Conservation (phyloP, 768 basidiomycete species). For the Tulasnella sp. region DNA sequence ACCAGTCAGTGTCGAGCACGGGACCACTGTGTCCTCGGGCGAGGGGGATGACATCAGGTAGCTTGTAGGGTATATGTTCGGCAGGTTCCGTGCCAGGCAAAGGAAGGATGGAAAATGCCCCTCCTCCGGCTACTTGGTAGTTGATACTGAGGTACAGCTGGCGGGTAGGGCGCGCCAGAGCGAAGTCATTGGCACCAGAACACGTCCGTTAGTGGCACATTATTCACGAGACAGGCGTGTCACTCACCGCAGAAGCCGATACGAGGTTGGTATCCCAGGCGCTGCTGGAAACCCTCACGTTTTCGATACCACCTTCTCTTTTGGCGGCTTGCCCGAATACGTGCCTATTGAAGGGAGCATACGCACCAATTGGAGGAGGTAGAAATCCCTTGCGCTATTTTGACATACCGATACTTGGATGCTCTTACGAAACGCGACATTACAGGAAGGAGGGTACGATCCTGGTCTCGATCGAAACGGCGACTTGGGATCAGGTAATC, state of each 20-base stretch:
- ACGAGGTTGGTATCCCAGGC: constrained; percentile 96
- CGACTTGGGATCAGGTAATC: too few species aligned
- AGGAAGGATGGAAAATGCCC: constrained; percentile 90
- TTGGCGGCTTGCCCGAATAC: constrained; percentile 83
- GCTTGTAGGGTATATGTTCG: constrained; percentile 49
- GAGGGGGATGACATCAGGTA: constrained; percentile 86
- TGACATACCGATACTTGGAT: constrained; percentile 69
- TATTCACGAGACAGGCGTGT: background rate
- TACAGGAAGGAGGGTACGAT: too few species aligned
- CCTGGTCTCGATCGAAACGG: too few species aligned
- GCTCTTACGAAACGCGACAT: constrained; percentile 83
- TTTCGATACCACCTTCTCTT: constrained; percentile 70
- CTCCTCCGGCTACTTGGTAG: constrained; percentile 87
- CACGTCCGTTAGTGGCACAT: background rate
- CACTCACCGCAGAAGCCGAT: constrained; percentile 66
- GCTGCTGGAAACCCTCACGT: constrained; percentile 72
- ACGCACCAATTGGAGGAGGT: background rate
- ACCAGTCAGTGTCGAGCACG: constrained; percentile 94
- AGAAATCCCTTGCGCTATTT: background rate
- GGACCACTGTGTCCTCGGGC: constrained; percentile 62
- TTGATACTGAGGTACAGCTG: constrained; percentile 83
- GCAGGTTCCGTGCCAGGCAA: constrained; percentile 35
- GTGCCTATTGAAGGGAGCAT: constrained; percentile 40
- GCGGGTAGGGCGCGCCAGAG: too few species aligned
- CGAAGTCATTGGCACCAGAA: constrained; percentile 7